Evolutionary conservation across 2,329 filamentous ascomycete genomes (phyloP), one percentile per base, ranked within the genome.

Genomic region (Fusarium musae): DNA sequence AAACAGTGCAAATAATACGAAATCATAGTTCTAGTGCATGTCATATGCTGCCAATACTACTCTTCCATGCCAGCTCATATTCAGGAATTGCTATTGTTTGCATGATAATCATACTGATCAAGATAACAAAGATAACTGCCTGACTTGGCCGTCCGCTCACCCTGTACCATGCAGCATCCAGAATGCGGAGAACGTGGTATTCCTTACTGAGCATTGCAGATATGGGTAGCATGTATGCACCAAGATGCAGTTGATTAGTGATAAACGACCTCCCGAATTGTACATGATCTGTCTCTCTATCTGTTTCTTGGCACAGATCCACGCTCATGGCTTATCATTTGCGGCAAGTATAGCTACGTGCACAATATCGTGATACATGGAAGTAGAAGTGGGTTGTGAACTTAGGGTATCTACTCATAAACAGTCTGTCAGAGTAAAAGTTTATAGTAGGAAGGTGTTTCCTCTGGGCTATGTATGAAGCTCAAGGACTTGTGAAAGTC

Each of bases 51-150:
- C 3, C 3, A 49, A 2, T n/a, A 1, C 6, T n/a, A 2, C 5
- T 9, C 10, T 6, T 3, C 0, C 5, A 32, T 2, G 10, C 3
- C 8, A 6, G 9, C 7, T 32, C 2, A 4, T 32, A 2, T 9
- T 5, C 3, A 15, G 23, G 0, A 52, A 3, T 21, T 16, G 2
- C 17, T 26, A 11, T 1, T 16, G 49, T 15, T 37, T 52, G n/a
- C n/a, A 26, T 52, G 49, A 52, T 26, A 16, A 26, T 52, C 17
- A 6, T 26, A 11, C 3, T 36, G n/a, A 26, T 11, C 32, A 8
- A 11, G 9, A 8, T 11, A 19, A 5, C n/a, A 34, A 8, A 6
- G 16, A 15, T 6, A 36, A 6, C 9, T 53, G 9, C 12, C 32
- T 37, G 34, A 53, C 5, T 53, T 37, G 3, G 0, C 17, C 9